Evolutionary conservation across 176 grass and related monocot species (phyloP).

Genomic region (Saccharum officinarum): DNA sequence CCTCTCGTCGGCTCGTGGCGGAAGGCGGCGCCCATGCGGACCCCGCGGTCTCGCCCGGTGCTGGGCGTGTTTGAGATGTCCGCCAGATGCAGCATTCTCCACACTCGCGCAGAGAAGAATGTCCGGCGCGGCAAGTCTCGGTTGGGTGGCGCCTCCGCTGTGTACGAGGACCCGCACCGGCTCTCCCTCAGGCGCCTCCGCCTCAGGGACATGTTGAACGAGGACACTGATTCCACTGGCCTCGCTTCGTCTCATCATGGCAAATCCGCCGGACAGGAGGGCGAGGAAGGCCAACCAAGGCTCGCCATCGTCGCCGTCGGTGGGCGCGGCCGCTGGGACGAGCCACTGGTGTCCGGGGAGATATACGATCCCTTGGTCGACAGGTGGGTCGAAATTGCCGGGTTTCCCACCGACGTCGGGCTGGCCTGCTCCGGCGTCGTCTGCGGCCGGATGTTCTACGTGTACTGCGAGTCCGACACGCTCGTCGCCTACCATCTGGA

Average conservation of each 20-base stretch:
- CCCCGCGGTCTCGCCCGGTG: slow-evolving; percentile 59
- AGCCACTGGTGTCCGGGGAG: slow-evolving; percentile 80
- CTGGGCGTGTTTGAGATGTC: slow-evolving; percentile 77
- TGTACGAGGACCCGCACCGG: slow-evolving; percentile 75
- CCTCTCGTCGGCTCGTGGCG: slow-evolving; percentile 63
- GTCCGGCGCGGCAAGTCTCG: slow-evolving; percentile 33
- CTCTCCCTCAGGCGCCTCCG: slow-evolving; percentile 63
- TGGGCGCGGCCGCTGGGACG: slow-evolving; percentile 73
- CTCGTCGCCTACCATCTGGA: slow-evolving; percentile 84
- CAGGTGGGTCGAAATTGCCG: slow-evolving; percentile 69
- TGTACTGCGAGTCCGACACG: slow-evolving; percentile 79
- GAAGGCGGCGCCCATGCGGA: slow-evolving; percentile 72
- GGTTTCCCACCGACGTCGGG: slow-evolving; percentile 74
- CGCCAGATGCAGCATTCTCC: slow-evolving; percentile 47
- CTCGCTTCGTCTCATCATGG: not conserved
- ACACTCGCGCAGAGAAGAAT: slow-evolving; percentile 17
- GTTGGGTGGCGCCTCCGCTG: slow-evolving; percentile 56
- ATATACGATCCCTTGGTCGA: slow-evolving; percentile 68
- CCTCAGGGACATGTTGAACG: slow-evolving; percentile 62
- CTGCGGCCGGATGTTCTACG: slow-evolving; percentile 68
- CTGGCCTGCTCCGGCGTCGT: slow-evolving; percentile 64
- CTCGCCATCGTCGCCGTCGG: slow-evolving; percentile 71
- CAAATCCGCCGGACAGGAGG: not conserved
- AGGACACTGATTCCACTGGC: slow-evolving; percentile 28
- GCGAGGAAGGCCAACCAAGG: slow-evolving; percentile 16